phyloP scores from a whole-genome alignment of 2,329 filamentous ascomycete genomes.

The Metarhizium robertsii region DNA sequence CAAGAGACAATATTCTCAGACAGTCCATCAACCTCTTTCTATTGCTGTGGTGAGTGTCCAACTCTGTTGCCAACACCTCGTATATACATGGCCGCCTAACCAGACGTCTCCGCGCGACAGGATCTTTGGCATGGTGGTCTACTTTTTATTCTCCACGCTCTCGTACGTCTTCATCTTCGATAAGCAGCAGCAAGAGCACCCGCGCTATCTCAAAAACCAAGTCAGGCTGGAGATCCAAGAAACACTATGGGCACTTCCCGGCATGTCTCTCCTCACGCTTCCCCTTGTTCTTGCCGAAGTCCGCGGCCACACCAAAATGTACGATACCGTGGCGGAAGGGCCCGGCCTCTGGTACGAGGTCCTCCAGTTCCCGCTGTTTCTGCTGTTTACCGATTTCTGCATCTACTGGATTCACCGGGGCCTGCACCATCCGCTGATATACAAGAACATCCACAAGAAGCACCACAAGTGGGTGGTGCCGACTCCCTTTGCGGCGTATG shows the following conservation, averaged over 20 bases:
- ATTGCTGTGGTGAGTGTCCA: constrained; percentile 64
- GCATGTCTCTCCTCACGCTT: constrained; percentile 73
- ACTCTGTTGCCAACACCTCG: neutral
- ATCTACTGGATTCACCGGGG: constrained; percentile 83
- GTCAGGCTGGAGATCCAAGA: constrained; percentile 77
- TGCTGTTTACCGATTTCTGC: constrained; percentile 77
- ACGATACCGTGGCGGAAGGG: constrained; percentile 65
- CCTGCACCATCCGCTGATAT: constrained; percentile 56
- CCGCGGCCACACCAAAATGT: constrained; percentile 76
- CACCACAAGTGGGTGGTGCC: constrained; percentile 5
- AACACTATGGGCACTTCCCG: constrained; percentile 64
- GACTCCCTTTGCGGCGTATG: constrained; percentile 5
- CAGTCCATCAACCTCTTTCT: constrained; percentile 70
- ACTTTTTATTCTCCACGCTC: constrained; percentile 73
- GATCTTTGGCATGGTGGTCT: constrained; percentile 75
- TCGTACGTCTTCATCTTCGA: constrained; percentile 90
- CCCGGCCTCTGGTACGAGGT: constrained; percentile 71
- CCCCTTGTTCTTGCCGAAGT: constrained; percentile 78
- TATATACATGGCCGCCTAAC: neutral
- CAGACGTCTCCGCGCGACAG: constrained; percentile 34
- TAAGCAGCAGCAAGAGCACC: constrained; percentile 79
- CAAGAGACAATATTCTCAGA: constrained; percentile 67
- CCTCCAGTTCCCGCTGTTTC: constrained; percentile 78
- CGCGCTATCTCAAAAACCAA: constrained; percentile 93
- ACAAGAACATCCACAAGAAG: constrained; percentile 4